Base-by-base conservation (phyloP, 768 basidiomycete genomes). In the Suillus tomentosus region DNA sequence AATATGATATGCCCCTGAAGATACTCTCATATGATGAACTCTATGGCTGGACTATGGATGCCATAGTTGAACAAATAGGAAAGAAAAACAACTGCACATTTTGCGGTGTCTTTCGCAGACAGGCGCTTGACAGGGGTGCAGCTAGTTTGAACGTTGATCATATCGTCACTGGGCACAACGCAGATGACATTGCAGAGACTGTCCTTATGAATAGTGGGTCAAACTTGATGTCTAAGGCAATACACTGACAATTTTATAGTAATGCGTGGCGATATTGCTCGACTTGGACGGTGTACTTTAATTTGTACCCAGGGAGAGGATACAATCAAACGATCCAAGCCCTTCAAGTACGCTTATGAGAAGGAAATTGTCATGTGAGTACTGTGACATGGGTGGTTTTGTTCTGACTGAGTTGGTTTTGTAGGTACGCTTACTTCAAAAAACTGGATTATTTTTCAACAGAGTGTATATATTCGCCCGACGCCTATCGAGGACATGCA, bases 41-140 rank as follows among this genome's bases (percentile, higher is more conserved):
- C 6, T 99, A 99, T 69, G 97, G 97, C 19, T 99, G 97, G 96
- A 99, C 96, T 2, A 99, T 99, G 96, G 97, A 99, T 70, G 84
- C 87, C 17, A 93, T 99, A 62, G 96, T 99, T 54, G 84, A 88
- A n/a, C 89, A 96, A 75, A 87, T 99, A 31, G 97, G 97, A 39
- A 88, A 87, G 79, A 97, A 97, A 83, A 98, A 97, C 70, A 99
- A 99, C 71, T 99, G 97, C 77, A 99, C 97, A 0, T 99, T 98
- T 78, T 99, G 97, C 71, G 97, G 97, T 22, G 97, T 99, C 3
- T 99, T 99, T 73, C 83, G 97, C 62, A 84, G 97, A 53, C 97
- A 99, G 74, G 97, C 97, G 1, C 84, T 99, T 31, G 97, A 99
- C 78, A 84, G 96, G 64, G 97, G 97, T 1, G 97, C 96, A 4